phyloP scores from a whole-genome alignment of 2,329 filamentous ascomycete species.

The Colletotrichum chrysophilum region DNA sequence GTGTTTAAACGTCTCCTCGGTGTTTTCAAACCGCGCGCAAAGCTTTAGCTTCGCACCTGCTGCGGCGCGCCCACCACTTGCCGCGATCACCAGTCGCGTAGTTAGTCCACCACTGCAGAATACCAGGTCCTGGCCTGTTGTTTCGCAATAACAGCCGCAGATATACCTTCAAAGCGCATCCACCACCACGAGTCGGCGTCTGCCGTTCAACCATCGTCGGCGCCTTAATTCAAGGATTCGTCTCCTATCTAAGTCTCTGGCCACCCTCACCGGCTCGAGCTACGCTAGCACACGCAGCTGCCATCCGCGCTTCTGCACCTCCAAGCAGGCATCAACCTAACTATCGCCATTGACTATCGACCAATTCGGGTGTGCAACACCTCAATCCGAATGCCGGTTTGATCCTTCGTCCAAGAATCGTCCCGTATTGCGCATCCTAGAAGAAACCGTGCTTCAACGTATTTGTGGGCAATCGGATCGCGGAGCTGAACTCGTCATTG shows the following conservation, averaged over 20 bases:
- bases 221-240: not conserved
- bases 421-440: not conserved
- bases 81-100: not conserved
- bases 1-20: not conserved
- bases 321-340: slow-evolving; percentile 12
- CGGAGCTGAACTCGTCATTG: not conserved
- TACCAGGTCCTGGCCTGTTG: slow-evolving; percentile 12
- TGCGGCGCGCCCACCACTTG: slow-evolving; percentile 4
- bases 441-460: not conserved
- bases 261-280: not conserved
- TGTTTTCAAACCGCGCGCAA: not conserved
- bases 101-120: not conserved
- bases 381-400: not conserved
- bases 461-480: not conserved
- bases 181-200: not conserved
- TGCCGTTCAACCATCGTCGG: not conserved
- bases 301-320: not conserved
- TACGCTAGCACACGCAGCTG: not conserved
- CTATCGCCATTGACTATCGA: not conserved
- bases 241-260: not conserved
- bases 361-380: not conserved
- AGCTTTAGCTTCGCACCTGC: not conserved
- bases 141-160: not conserved
- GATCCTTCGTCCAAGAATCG: not conserved
- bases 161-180: slow-evolving; percentile 19